These are phyloP conservation scores for Lipomyces spencermartinsiae DNA, from an alignment of 805 yeast genomes.

Conservation along the genomic window DNA sequence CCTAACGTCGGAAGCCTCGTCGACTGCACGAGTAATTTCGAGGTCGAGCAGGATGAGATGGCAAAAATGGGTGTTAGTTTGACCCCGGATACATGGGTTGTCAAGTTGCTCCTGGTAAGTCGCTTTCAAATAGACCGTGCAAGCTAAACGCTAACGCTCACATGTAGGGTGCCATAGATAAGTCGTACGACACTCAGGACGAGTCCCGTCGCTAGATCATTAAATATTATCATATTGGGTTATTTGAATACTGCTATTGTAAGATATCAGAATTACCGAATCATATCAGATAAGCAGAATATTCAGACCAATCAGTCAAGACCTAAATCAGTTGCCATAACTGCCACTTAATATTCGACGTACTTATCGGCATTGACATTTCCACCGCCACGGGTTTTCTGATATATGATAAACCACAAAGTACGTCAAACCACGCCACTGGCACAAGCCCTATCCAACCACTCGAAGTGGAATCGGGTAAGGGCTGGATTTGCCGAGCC, in stretches of 20 bases:
- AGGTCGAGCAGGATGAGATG: constrained; percentile 46
- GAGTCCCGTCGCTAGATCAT: constrained; percentile 28
- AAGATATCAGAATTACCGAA: no score
- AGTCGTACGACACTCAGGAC: constrained; percentile 44
- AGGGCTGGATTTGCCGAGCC: no score
- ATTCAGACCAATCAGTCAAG: no score
- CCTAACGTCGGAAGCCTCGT: constrained; percentile 43
- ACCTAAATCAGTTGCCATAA: no score
- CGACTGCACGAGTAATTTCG: constrained; percentile 44
- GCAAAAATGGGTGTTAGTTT: constrained; percentile 43
- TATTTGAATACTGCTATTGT: no score
- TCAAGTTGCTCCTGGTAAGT: constrained; percentile 44
- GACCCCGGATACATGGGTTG: constrained; percentile 44
- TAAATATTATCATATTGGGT: background rate
- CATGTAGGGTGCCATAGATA: constrained; percentile 38
- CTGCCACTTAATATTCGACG: no score
- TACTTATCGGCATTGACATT: no score
- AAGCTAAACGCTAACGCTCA: background rate
- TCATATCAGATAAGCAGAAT: no score
- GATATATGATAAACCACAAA: no score
- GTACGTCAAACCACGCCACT: no score
- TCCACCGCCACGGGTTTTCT: no score
- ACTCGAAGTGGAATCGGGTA: background rate
- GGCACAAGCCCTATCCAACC: background rate
- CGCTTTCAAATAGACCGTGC: background rate